Conservation (phyloP, 2,329 filamentous ascomycete species). For the Paramyrothecium sp. region DNA sequence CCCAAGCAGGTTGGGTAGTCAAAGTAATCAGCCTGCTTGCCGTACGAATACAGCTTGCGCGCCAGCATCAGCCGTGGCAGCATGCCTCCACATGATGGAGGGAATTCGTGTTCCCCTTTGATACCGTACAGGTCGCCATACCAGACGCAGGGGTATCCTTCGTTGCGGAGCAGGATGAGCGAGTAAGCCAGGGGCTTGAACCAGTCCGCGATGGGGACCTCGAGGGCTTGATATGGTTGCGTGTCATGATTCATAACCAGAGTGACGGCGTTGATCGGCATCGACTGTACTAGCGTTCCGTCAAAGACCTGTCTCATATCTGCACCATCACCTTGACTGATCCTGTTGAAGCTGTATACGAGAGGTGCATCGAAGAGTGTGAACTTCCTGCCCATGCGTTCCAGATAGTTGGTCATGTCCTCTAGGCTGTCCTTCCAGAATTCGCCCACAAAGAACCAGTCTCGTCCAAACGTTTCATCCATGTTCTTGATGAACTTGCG, state of each 20-base stretch:
- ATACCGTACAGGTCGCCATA: constrained; percentile 71
- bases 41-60: constrained; percentile 66
- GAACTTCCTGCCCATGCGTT: constrained; percentile 53
- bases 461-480: constrained; percentile 39
- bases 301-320: constrained; percentile 67
- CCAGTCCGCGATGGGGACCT: constrained; percentile 60
- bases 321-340: constrained; percentile 53
- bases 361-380: constrained; percentile 67
- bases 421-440: constrained; percentile 36
- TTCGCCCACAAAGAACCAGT: constrained; percentile 37
- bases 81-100: constrained; percentile 51
- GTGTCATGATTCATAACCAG: constrained; percentile 75
- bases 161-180: constrained; percentile 63
- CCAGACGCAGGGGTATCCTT: constrained; percentile 66
- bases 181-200: constrained; percentile 73
- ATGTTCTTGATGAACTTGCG: constrained; percentile 61
- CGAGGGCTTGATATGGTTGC: constrained; percentile 35
- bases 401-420: constrained; percentile 29
- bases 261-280: constrained; percentile 43
- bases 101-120: constrained; percentile 39
- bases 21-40: constrained; percentile 62
- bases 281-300: constrained; percentile 49
- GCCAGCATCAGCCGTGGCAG: constrained; percentile 60
- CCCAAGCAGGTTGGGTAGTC: constrained; percentile 62
- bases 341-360: constrained; percentile 63